Base-by-base conservation (phyloP, 2,329 filamentous ascomycete genomes). In the Talaromyces sp. region DNA sequence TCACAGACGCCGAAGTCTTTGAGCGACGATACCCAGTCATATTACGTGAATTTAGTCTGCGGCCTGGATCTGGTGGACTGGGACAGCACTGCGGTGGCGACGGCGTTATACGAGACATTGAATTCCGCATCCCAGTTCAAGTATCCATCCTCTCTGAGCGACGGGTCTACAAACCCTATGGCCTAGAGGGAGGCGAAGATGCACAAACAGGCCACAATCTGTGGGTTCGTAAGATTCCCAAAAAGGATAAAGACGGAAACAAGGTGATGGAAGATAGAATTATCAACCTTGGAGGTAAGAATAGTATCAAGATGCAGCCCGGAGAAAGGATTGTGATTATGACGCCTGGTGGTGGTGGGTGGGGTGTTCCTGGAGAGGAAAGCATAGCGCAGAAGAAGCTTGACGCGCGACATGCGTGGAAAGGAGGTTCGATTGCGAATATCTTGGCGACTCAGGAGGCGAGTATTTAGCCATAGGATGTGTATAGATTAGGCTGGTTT, bases 1-100 rank as follows among this genome's bases (percentile, higher is more conserved):
- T 93, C 73, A 93, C 91, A 0, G 91, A 94, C 73, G 84, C 89
- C 0, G 91, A 95, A 74, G 85, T 93, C 7, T 90, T 94, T 69
- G 91, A 94, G 79, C 83, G 89, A 33, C 81, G 91, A 9, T 93
- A 93, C 71, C 90, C 90, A 0, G 90, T 93, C 1, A 76, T 95
- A 1, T 78, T 95, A 39, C 82, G 88, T 6, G 85, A 90, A 69
- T 94, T 93, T 74, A 83, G 84, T 13, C 78, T 94, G 10, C 79
- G 91, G 1, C 69, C 78, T 1, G 87, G 85, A 0, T 89, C 85
- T 39, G 88, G 87, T 0, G 91, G 91, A 0, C 72, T 73, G 2
- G 91, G 91, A 0, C 83, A 85, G 73, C 87, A 90, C 70, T 78
- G 78, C 0, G 91, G 91, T n/a, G 91, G 91, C 1, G 87, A 93